Percentiles rank a stretch among this genome's conserved stretches.
These are phyloP conservation scores for Amauroascus niger DNA, from an alignment of 2,329 filamentous ascomycete genomes.

Conservation along the genomic window DNA sequence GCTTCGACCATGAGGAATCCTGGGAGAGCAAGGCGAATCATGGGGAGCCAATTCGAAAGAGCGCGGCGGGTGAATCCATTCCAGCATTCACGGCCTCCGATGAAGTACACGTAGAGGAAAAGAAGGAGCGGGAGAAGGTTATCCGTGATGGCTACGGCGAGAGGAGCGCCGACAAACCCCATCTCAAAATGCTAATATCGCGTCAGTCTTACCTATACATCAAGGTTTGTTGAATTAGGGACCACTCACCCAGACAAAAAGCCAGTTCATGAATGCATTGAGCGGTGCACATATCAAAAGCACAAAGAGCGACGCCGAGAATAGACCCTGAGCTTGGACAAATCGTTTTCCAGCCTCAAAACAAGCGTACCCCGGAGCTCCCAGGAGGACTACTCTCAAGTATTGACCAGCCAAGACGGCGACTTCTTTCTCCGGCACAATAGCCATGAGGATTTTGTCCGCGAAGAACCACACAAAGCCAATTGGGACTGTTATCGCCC, in stretches of 20 bases:
- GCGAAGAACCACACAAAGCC: slow-evolving; percentile 60
- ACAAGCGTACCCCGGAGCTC: slow-evolving; percentile 63
- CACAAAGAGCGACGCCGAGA: slow-evolving; percentile 71
- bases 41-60: slow-evolving; percentile 65
- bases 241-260: slow-evolving; percentile 60
- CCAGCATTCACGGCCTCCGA: slow-evolving; percentile 69
- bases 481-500: slow-evolving; percentile 62
- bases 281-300: slow-evolving; percentile 72
- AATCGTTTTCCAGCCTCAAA: slow-evolving; percentile 79
- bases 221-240: neutral
- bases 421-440: slow-evolving; percentile 63
- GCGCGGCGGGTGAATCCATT: slow-evolving; percentile 63
- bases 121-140: slow-evolving; percentile 64
- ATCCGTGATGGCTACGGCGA: slow-evolving; percentile 66
- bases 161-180: slow-evolving; percentile 70
- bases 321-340: slow-evolving; percentile 79
- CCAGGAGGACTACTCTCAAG: slow-evolving; percentile 58
- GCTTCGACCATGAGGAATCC: slow-evolving; percentile 91
- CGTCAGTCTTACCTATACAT: neutral
- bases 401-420: slow-evolving; percentile 64
- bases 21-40: slow-evolving; percentile 79
- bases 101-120: slow-evolving; percentile 61
- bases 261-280: slow-evolving; percentile 70
- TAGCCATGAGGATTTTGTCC: slow-evolving; percentile 52
- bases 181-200: slow-evolving; percentile 41